phyloP scores from a whole-genome alignment of 2,329 filamentous ascomycete species.

The Cercospora nicotianae region DNA sequence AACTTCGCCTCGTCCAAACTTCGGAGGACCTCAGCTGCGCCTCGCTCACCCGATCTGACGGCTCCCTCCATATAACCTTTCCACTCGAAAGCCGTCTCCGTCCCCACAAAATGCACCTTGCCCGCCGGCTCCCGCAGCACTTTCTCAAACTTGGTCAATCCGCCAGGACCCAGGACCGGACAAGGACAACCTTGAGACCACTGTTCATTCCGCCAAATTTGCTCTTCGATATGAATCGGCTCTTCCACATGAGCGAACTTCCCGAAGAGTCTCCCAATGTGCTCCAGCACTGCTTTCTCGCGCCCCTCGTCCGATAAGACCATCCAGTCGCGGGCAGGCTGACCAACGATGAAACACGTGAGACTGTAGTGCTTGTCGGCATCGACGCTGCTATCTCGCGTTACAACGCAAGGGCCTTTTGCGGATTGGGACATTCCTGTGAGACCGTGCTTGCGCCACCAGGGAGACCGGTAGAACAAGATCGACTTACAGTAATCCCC shows the following conservation, averaged over 20 bases:
- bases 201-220: conserved; percentile 34
- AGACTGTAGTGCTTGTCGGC: conserved; percentile 35
- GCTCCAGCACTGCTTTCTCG: conserved; percentile 37
- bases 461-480: conserved; percentile 47
- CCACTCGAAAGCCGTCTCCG: conserved; percentile 56
- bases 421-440: conserved; percentile 50
- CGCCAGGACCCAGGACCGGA: conserved; percentile 30
- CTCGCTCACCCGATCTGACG: conserved; percentile 51
- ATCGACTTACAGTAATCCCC: conserved; percentile 57
- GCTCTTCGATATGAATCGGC: conserved; percentile 35
- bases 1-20: conserved; percentile 1
- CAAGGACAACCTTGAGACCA: conserved; percentile 36
- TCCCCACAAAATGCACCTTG: conserved; percentile 56
- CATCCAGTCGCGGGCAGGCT: conserved; percentile 42
- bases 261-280: conserved; percentile 39
- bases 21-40: conserved; percentile 48
- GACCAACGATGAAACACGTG: conserved; percentile 47
- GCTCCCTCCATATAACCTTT: conserved; percentile 62
- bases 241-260: conserved; percentile 34
- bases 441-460: conserved; percentile 49
- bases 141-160: conserved; percentile 29
- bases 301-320: conserved; percentile 34
- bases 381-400: conserved; percentile 47
- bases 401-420: conserved; percentile 48
- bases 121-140: conserved; percentile 33